Percentiles rank a stretch among this genome's conserved stretches.
These are phyloP conservation scores for Hypoxylon sp. DNA, from an alignment of 2,329 filamentous ascomycete genomes.

Conservation along the genomic window DNA sequence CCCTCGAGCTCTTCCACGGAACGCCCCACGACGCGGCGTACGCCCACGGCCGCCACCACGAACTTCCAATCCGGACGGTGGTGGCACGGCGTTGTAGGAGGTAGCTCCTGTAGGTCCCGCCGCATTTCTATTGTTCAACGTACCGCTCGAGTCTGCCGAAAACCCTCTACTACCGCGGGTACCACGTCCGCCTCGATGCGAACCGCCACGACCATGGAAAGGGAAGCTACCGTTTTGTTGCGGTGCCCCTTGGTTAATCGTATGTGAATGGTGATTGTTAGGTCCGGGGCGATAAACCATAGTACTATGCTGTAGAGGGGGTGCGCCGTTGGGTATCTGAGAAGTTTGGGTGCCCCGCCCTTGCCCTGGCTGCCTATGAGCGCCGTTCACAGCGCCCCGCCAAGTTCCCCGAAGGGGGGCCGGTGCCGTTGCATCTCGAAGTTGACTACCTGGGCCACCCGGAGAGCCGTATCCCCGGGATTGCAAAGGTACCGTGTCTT, in stretches of 20 bases:
- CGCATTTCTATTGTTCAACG: constrained; percentile 8
- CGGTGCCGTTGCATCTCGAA: constrained; percentile 70
- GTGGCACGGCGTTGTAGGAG: constrained; percentile 71
- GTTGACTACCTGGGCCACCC: constrained; percentile 73
- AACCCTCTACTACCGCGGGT: constrained; percentile 45
- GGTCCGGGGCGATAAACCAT: constrained; percentile 65
- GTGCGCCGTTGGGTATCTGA: constrained; percentile 56
- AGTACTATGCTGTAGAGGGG: constrained; percentile 66
- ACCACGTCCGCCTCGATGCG: constrained; percentile 39
- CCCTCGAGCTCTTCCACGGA: constrained; percentile 44
- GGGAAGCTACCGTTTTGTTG: constrained; percentile 53
- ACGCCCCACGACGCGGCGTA: constrained; percentile 44
- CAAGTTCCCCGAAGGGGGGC: constrained; percentile 70
- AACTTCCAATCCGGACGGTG: constrained; percentile 70
- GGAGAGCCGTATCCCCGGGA: constrained; percentile 44
- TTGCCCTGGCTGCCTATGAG: constrained; percentile 57
- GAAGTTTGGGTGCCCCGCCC: constrained; percentile 54
- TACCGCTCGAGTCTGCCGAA: constrained; percentile 9
- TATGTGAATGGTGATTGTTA: constrained; percentile 41
- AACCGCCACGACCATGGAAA: constrained; percentile 52
- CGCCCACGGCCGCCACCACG: constrained; percentile 56
- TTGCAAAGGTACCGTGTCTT: constrained; percentile 58
- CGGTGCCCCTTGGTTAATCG: constrained; percentile 31
- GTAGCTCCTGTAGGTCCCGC: constrained; percentile 27
- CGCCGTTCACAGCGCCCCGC: constrained; percentile 69